A percentile compares a stretch with the other conserved stretches of the same genome.
Evolutionary conservation across 768 basidiomycete species (phyloP).

Genomic region (Termitomyces sp.): DNA sequence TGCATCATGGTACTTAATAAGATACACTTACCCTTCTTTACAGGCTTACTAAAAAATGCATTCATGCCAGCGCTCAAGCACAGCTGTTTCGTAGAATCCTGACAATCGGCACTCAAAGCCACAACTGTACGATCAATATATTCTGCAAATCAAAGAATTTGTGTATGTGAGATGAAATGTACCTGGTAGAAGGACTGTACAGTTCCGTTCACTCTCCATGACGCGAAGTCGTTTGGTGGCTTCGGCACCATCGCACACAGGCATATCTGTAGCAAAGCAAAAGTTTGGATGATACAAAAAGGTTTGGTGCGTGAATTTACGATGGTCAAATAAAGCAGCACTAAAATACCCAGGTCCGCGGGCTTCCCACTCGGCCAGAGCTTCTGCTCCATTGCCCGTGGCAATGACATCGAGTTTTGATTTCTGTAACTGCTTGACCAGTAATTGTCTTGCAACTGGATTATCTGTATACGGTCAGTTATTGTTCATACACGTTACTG

Average conservation of each 20-base stretch:
- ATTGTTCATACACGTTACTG: neutral
- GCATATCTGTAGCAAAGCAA: constrained; percentile 51
- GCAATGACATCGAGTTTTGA: constrained; percentile 54
- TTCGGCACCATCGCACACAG: constrained; percentile 62
- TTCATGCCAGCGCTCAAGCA: neutral
- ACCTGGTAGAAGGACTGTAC: constrained; percentile 49
- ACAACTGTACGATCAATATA: constrained; percentile 38
- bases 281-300: neutral
- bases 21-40: constrained; percentile 41
- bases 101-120: constrained; percentile 22
- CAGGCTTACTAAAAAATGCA: constrained; percentile 50
- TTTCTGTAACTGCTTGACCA: constrained; percentile 61
- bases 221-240: constrained; percentile 50
- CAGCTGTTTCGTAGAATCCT: neutral
- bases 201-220: constrained; percentile 17
- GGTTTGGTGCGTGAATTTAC: constrained; percentile 27
- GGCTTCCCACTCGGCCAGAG: neutral
- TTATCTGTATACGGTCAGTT: constrained; percentile 42
- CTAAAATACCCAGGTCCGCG: neutral
- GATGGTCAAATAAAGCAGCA: constrained; percentile 41
- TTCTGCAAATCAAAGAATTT: neutral
- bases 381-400: constrained; percentile 33
- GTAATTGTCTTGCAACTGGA: constrained; percentile 9
- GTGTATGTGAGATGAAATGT: constrained; percentile 1
- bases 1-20: neutral